phyloP scores from a whole-genome alignment of 2,329 filamentous ascomycete genomes.

The Colletotrichum paranaense region DNA sequence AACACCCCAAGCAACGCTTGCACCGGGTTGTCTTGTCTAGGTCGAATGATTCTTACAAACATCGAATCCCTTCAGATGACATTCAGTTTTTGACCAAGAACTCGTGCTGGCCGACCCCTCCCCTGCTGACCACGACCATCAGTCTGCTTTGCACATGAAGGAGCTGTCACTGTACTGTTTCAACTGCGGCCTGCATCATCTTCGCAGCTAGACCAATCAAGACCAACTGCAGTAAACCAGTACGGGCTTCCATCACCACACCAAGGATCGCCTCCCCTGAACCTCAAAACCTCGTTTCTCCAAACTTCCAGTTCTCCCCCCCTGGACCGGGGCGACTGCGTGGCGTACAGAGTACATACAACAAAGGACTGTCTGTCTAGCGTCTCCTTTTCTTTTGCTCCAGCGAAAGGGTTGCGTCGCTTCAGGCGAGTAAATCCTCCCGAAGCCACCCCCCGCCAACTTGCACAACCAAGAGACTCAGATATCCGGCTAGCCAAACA shows the following conservation, averaged over 20 bases:
- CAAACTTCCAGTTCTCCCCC: neutral
- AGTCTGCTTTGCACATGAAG: neutral
- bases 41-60: neutral
- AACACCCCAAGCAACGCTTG: neutral
- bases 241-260: neutral
- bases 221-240: neutral
- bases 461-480: neutral
- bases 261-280: constrained; percentile 10
- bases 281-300: neutral
- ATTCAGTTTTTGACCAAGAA: neutral
- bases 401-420: neutral
- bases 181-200: neutral
- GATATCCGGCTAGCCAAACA: neutral
- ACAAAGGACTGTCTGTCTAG: neutral
- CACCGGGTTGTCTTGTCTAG: neutral
- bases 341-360: neutral
- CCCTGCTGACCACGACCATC: too few species aligned
- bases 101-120: neutral
- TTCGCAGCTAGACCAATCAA: neutral
- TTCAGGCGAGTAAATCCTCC: constrained; percentile 7
- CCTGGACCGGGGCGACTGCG: neutral
- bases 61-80: neutral
- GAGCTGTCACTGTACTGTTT: neutral
- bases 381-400: neutral
- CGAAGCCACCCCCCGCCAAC: neutral